Conservation (phyloP, 352 stramenopile genomes). For the Albugo laibachii region DNA sequence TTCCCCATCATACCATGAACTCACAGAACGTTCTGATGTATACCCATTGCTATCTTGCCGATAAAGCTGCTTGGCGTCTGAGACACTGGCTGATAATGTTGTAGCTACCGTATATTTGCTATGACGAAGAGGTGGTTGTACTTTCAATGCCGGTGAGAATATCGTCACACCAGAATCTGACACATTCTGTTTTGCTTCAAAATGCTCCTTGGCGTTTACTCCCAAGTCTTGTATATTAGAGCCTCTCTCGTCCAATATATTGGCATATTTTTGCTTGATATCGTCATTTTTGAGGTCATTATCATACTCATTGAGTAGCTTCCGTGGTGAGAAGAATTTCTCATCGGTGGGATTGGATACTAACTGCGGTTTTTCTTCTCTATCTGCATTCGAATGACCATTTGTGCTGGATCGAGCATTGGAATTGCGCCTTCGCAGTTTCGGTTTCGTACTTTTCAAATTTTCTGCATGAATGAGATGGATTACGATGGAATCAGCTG, state of each 20-base stretch:
- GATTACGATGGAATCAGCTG: not conserved
- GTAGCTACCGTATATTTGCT: too few relatives aligned
- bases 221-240: constrained; percentile 5
- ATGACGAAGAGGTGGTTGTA: not conserved
- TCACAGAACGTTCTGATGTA: too few relatives aligned
- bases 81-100: too few relatives aligned
- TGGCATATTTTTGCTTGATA: constrained; percentile 3
- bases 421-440: constrained; percentile 1
- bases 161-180: constrained; percentile 7
- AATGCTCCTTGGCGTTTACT: not conserved
- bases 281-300: constrained; percentile 3
- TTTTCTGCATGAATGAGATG: constrained; percentile 12
- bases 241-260: constrained; percentile 2
- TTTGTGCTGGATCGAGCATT: too few relatives aligned
- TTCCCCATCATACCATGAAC: not conserved
- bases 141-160: constrained; percentile 56
- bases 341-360: constrained; percentile 4
- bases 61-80: too few relatives aligned
- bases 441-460: constrained; percentile 24
- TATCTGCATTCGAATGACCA: too few relatives aligned
- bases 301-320: constrained; percentile 36
- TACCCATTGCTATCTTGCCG: too few relatives aligned
- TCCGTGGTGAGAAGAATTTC: constrained; percentile 38
- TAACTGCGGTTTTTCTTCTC: too few relatives aligned
- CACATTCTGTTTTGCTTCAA: too few relatives aligned